Base-by-base conservation (phyloP, 805 yeast genomes). In the Hyphopichia homilentoma region DNA sequence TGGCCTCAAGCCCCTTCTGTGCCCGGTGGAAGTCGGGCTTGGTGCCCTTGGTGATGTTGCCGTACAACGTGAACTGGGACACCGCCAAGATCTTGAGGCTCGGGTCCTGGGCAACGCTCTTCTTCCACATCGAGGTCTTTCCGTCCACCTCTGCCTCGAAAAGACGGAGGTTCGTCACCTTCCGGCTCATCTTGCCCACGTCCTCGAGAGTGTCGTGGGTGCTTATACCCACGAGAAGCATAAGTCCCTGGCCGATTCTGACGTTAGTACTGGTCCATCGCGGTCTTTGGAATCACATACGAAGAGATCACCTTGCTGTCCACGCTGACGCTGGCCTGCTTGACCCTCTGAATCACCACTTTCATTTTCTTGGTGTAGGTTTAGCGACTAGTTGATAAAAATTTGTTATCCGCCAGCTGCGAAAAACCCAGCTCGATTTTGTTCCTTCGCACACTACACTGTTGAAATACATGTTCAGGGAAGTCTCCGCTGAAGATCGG, bases 1-100 rank as follows among this genome's bases (percentile, higher is more conserved):
- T 44, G 3, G 84, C 83, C 5, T 52, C 50, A 33, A 58, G 69
- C 13, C 96, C 96, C 57, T 82, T 85, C 36, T 89, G 95, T 0
- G 97, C 97, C 38, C 67, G 66, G 52, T 90, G 97, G 57, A 93
- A 87, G 52, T 93, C 96, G 0, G 98, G 97, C 51, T 90, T 90
- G 1, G 96, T 73, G 8, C 97, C 97, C 54, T 93, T 93, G 44
- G 78, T 83, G 14, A 93, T 76, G 25, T 75, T 82, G 0, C 87
- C 98, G 54, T 82, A 77, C 25, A 93, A 65, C 0, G 98, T 93
- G 61, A 93, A 93, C 52, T 93, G 98, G 2, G 96, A 86, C 1
- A 93, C 90, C 2, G 94, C 82, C 6, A 93, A 59, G 4, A 93
- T 79, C 47, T 83, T 82, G 9, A 87, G 94, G 2, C 70, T 57